Evolutionary conservation across 139 green algal genomes (phyloP).

Genomic region (Trebouxia sp.): DNA sequence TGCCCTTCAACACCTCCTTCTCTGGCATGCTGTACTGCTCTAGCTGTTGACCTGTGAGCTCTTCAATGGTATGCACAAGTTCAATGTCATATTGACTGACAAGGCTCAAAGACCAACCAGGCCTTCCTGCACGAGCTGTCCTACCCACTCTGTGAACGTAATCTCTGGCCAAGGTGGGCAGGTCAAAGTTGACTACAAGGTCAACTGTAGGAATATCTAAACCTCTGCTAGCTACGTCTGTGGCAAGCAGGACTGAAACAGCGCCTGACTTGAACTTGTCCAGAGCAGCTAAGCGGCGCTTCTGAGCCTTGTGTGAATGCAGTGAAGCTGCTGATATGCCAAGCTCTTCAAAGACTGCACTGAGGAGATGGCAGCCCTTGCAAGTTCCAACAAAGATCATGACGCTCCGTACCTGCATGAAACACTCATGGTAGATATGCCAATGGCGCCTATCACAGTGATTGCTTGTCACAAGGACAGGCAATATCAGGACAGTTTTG

Average conservation of each 20-base stretch:
- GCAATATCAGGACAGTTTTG: neutral
- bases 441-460: too few relatives aligned
- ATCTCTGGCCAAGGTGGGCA: constrained; percentile 72
- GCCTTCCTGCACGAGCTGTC: constrained; percentile 80
- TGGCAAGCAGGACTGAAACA: constrained; percentile 76
- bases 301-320: constrained; percentile 74
- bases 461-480: neutral
- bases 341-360: constrained; percentile 77
- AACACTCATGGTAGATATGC: too few relatives aligned
- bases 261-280: constrained; percentile 33
- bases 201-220: constrained; percentile 96
- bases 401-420: constrained; percentile 55
- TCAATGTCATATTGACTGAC: constrained; percentile 89
- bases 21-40: constrained; percentile 62
- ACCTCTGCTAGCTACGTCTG: constrained; percentile 89
- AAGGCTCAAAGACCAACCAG: constrained; percentile 86
- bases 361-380: constrained; percentile 54
- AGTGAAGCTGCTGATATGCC: constrained; percentile 63
- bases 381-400: constrained; percentile 94
- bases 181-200: constrained; percentile 94
- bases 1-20: constrained; percentile 78
- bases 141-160: constrained; percentile 91
- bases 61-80: constrained; percentile 60
- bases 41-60: constrained; percentile 61
- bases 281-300: constrained; percentile 63